Evolutionary conservation across 306 rosid species (phyloP).

Genomic region (Bauhinia variegata): DNA sequence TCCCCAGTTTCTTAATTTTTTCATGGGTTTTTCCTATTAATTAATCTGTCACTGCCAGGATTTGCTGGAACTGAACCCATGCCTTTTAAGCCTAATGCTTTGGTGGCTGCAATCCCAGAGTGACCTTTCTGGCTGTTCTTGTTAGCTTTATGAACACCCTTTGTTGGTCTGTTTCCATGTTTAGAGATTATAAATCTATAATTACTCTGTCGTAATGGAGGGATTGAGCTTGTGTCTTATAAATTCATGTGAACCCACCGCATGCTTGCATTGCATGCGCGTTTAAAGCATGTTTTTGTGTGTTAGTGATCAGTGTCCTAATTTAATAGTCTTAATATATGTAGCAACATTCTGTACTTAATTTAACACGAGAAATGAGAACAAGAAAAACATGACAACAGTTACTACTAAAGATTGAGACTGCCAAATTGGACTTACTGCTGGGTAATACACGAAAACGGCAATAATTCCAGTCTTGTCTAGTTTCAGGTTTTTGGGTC

Average conservation of each 20-base stretch:
- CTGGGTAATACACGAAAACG: no score
- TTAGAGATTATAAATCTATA: slow-evolving; percentile 61
- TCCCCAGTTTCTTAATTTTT: slow-evolving; percentile 24
- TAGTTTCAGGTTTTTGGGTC: neutral
- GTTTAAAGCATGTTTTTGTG: slow-evolving; percentile 73
- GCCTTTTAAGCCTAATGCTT: slow-evolving; percentile 47
- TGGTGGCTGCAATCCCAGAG: slow-evolving; percentile 70
- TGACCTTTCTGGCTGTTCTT: slow-evolving; percentile 60
- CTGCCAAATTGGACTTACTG: neutral
- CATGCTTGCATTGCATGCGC: slow-evolving; percentile 95
- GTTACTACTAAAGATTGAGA: slow-evolving; percentile 1
- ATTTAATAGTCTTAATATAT: slow-evolving; percentile 19
- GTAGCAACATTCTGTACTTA: no score
- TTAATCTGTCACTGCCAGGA: slow-evolving; percentile 48
- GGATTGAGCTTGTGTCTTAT: slow-evolving; percentile 40
- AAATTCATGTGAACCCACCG: slow-evolving; percentile 33
- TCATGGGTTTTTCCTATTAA: slow-evolving; percentile 26
- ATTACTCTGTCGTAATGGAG: slow-evolving; percentile 61
- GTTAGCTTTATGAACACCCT: slow-evolving; percentile 30
- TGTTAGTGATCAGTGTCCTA: slow-evolving; percentile 48
- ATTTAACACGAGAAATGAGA: no score
- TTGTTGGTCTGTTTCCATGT: slow-evolving; percentile 55
- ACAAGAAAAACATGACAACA: neutral
- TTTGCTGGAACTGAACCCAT: slow-evolving; percentile 72
- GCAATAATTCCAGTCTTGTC: neutral